Evolutionary conservation across 2,329 filamentous ascomycete genomes (phyloP).

Genomic region (Plenodomus lindquistii): DNA sequence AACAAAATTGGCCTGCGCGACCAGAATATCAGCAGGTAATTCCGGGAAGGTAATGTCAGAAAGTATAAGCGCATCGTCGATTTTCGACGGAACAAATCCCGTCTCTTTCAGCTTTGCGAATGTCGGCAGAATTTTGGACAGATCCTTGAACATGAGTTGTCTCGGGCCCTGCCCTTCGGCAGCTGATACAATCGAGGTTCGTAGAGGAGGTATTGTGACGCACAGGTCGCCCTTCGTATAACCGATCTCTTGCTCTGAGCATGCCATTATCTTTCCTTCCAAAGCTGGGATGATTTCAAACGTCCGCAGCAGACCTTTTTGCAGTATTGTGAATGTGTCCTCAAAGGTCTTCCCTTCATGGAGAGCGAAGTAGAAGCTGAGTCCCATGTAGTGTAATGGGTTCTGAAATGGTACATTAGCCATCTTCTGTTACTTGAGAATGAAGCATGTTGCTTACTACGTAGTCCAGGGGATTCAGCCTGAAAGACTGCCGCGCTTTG

Average conservation of each 20-base stretch:
- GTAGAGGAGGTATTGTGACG: constrained; percentile 21
- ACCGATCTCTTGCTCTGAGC: constrained; percentile 33
- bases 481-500: constrained; percentile 34
- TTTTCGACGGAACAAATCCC: constrained; percentile 21
- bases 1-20: constrained; percentile 35
- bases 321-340: constrained; percentile 37
- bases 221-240: constrained; percentile 30
- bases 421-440: not conserved
- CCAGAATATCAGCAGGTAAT: constrained; percentile 25
- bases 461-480: constrained; percentile 39
- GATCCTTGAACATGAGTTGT: constrained; percentile 24
- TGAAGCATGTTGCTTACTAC: constrained; percentile 12
- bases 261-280: constrained; percentile 40
- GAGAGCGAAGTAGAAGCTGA: constrained; percentile 44
- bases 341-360: constrained; percentile 25
- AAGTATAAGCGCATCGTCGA: constrained; percentile 20
- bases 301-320: constrained; percentile 41
- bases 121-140: constrained; percentile 19
- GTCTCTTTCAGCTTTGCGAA: constrained; percentile 17
- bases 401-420: not conserved
- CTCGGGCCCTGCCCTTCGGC: not conserved
- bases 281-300: constrained; percentile 45
- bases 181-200: not conserved
- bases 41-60: constrained; percentile 15
- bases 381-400: constrained; percentile 29